Evolutionary conservation across 768 basidiomycete genomes (phyloP), one percentile per base, ranked within the genome.

Genomic region (Tephrocybe sp.): DNA sequence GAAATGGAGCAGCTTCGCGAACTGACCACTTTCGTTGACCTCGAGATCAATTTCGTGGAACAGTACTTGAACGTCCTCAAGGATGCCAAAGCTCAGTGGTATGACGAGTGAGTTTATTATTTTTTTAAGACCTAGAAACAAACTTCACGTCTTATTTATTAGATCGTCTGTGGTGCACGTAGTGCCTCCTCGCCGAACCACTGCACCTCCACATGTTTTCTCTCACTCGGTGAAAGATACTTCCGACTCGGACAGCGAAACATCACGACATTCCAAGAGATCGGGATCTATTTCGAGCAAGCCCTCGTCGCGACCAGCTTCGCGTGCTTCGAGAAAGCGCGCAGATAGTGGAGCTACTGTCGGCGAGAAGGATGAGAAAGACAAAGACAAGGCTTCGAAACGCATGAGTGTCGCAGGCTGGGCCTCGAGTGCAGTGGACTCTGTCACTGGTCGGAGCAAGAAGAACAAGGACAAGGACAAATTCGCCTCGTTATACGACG

Each of bases 1-100:
- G 93, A 96, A 62, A 73, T 81, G 23, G 69, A 74, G 24, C 88
- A 93, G 58, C 72, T 89, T 4, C 80, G 79, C 28, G 90, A 88
- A 34, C 73, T 97, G 26, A 81, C 82, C 3, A 66, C 70, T 4
- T 81, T 95, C 61, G 70, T 97, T 28, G 85, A 93, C 43, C 68
- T 81, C 10, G 86, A 96, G 58, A 68, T 87, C 40, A 83, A 83
- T 45, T 95, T 85, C 59, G 85, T 85, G 15, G 78, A 80, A 54
- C 80, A 87, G 53, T 89, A 90, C 60, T 68, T 84, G 15, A 83
- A 85, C n/a, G 79, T 89, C 9, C 66, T 97, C 59, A 75, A 78
- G 39, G 88, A 90, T 26, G 79, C 85, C 42, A 85, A 80, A 60
- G 68, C 71, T 0, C 75, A 77, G 8, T 95, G 91, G 92, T 74